phyloP scores from a whole-genome alignment of 2,329 filamentous ascomycete species.

The Trichocomaceae sp. region DNA sequence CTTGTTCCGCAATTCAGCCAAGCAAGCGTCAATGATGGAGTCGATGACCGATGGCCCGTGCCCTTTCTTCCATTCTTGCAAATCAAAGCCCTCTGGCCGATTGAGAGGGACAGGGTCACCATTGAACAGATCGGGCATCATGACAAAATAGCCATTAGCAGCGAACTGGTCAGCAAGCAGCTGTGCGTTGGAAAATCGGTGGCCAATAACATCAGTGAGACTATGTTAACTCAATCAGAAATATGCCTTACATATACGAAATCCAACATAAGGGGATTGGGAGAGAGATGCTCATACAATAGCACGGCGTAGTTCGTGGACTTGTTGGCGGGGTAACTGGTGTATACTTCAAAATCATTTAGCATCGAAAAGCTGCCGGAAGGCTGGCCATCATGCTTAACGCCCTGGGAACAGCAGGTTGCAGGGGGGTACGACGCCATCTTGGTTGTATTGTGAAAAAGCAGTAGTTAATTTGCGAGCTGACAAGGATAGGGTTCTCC shows the following conservation, averaged over 20 bases:
- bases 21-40: conserved; percentile 3
- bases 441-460: neutral
- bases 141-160: conserved; percentile 3
- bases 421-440: conserved; percentile 1
- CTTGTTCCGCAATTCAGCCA: conserved; percentile 1
- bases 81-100: neutral
- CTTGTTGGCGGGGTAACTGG: neutral
- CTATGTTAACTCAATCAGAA: neutral
- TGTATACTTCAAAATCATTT: conserved; percentile 5
- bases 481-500: neutral
- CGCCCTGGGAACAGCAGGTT: neutral
- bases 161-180: conserved; percentile 6
- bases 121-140: conserved; percentile 5
- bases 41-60: neutral
- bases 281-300: neutral
- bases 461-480: neutral
- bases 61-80: neutral
- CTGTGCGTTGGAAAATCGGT: neutral
- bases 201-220: conserved; percentile 5
- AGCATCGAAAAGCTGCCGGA: neutral
- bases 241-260: neutral
- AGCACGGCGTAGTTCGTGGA: neutral
- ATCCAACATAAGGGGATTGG: neutral
- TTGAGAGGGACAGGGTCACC: conserved; percentile 3
- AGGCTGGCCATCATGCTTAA: conserved; percentile 1